Evolutionary conservation across 192 early-diverging fungal genomes (phyloP), one percentile per base, ranked within the genome.

Genomic region (Coemansia sp.): DNA sequence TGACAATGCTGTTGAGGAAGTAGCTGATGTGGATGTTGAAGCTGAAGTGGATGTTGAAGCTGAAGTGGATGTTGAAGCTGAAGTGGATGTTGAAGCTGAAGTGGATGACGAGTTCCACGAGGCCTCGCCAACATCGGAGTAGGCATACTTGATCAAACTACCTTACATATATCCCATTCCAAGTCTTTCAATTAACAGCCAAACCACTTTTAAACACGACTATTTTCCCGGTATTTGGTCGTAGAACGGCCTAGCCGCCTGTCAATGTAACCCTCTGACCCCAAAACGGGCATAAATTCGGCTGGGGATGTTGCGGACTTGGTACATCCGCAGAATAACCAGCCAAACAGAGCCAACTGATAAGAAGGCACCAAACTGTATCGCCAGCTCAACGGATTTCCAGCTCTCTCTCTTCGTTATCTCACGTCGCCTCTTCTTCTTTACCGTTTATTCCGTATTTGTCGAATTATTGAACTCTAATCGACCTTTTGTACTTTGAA

Each of bases 61-160:
- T 9, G 68, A 74, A 40, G 68, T 70, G 20, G 73, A 66, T 18
- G 76, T n/a, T n/a, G 57, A 39, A 20, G 70, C 27, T 16, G 65
- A 29, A 2, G 43, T 33, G 10, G 67, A 72, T 18, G 60, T 39
- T 10, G 62, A 58, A 15, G 68, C 47, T 9, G 68, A 74, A 40
- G 68, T 70, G 20, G 73, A 66, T 18, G 76, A 78, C 58, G 73
- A 83, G 53, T 78, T 83, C 73, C 76, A 78, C 68, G 81, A 78
- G 53, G 76, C 70, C 39, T 64, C 58, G 31, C 75, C 75, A 15
- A 50, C 65, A 31, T 24, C 64, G 5, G 64, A 70, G 43, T 50
- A 70, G 33, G 16, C n/a, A 36, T 18, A 34, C 36, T 34, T 31
- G 53, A 31, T 53, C 3, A 27, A 53, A 29, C 52, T 11, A 53